phyloP scores from a whole-genome alignment of 2,329 filamentous ascomycete species.

The Neofusicoccum kwambonambiense region DNA sequence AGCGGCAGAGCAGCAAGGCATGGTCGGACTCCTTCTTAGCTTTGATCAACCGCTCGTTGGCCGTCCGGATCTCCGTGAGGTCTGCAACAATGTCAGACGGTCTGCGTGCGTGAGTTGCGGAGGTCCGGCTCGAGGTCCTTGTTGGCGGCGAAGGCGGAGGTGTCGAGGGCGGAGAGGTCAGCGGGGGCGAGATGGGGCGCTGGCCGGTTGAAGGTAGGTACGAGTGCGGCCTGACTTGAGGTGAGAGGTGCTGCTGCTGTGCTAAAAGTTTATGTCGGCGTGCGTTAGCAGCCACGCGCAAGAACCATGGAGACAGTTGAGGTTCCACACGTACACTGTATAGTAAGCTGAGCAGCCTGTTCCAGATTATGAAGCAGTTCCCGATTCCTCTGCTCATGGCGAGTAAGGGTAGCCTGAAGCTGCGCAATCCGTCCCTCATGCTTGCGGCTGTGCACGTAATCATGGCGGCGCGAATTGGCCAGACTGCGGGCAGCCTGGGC shows the following conservation, averaged over 20 bases:
- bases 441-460: conserved; percentile 33
- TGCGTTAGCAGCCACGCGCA: conserved; percentile 6
- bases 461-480: conserved; percentile 31
- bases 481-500: conserved; percentile 33
- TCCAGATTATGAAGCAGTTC: conserved; percentile 38
- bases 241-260: conserved; percentile 6
- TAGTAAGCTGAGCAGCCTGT: conserved; percentile 33
- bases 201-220: not conserved
- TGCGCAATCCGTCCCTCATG: conserved; percentile 28
- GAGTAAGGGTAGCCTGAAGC: conserved; percentile 30
- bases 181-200: conserved; percentile 2
- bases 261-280: conserved; percentile 16
- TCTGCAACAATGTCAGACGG: conserved; percentile 11
- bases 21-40: conserved; percentile 38
- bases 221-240: not conserved
- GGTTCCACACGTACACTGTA: conserved; percentile 31
- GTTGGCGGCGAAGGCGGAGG: conserved; percentile 20
- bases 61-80: conserved; percentile 30
- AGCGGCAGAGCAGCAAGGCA: conserved; percentile 35
- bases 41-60: conserved; percentile 34
- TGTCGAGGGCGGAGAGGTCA: conserved; percentile 11
- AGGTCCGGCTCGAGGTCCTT: conserved; percentile 10
- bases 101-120: not conserved
- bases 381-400: conserved; percentile 37
- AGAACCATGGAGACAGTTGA: conserved; percentile 1